phyloP scores from a whole-genome alignment of 306 rosid genomes.

The Cucurbita moschata region DNA sequence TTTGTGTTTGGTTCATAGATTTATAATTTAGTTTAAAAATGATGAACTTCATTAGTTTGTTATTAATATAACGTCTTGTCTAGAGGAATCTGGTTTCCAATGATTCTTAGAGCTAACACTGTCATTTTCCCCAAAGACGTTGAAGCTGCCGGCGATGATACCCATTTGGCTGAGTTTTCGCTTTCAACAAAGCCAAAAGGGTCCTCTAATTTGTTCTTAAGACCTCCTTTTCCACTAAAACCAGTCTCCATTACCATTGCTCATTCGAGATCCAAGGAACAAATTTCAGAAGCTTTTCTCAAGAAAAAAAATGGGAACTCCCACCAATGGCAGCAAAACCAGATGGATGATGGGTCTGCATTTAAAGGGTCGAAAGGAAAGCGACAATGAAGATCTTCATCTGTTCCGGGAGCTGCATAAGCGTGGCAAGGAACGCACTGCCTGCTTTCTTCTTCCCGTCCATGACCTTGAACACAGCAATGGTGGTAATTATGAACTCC shows the following conservation, averaged over 20 bases:
- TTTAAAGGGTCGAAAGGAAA: slow-evolving; percentile 8
- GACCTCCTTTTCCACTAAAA: not conserved
- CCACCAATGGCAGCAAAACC: not conserved
- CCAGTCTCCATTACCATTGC: not conserved
- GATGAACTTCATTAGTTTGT: not conserved
- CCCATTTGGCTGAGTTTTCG: not conserved
- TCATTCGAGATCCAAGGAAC: not conserved
- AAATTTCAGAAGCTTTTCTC: not conserved
- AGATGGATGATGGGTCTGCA: slow-evolving; percentile 1
- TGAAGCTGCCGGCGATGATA: not conserved
- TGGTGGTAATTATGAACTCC: not conserved
- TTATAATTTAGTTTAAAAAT: no score
- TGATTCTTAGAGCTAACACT: not conserved
- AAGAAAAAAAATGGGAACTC: not conserved
- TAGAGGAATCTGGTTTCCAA: not conserved
- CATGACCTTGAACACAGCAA: slow-evolving; percentile 29
- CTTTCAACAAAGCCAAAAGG: not conserved
- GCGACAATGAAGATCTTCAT: slow-evolving; percentile 31
- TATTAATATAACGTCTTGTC: not conserved
- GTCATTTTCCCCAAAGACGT: not conserved
- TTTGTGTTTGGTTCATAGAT: no score
- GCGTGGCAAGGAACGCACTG: slow-evolving; percentile 23
- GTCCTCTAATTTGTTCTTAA: not conserved
- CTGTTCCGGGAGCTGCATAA: slow-evolving; percentile 52
- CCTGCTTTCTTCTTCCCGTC: slow-evolving; percentile 33